Base-by-base conservation (phyloP, 768 basidiomycete genomes). In the Rhodosporidiobolus sp. region DNA sequence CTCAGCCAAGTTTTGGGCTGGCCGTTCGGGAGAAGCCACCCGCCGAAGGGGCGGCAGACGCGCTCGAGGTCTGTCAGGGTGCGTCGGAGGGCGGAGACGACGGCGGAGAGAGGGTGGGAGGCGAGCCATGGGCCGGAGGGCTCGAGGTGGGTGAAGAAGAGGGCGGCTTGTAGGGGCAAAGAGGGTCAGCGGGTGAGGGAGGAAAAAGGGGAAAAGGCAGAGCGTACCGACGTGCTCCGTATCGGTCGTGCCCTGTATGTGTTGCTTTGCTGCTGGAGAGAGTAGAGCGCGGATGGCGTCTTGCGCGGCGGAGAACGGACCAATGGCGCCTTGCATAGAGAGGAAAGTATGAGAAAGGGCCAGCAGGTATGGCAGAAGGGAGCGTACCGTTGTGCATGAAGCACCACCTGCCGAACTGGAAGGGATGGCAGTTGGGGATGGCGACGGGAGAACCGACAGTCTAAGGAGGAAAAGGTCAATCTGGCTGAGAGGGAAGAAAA, bases 141-240 rank as follows among this genome's bases (percentile, higher is more conserved):
- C 19, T 24, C 16, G 50, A 52, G 50, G 50, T 11, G 50, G n/a
- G 58, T n/a, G 58, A 59, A 59, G 58, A 59, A 59, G 58, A 59
- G 58, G 17, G 58, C 58, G n/a, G 58, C 58, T n/a, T 59, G 58
- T 45, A n/a, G 54, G 54, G 5, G 16, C 14, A 32, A 12, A 17
- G 53, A 8, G 53, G 30, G 8, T 30, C 30, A 30, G 54, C 30
- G 4, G 3, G 30, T 16, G 19, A 3, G 35, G 38, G 24, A 9
- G n/a, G 24, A 19, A 28, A 38, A 59, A 26, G 5, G 55, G 35
- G 38, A 56, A 19, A 34, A 56, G 32, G 30, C 17, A 57, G 38
- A 7, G 26, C 58, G 24, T 12, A 59, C 58, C 58, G 38, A 46
- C 58, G n/a, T 3, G 3, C 43, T 59, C 58, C 9, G 58, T 59